These are phyloP conservation scores for Bolboschoenus planiculmis DNA, from an alignment of 176 grass and related monocot species.

Conservation along the genomic window DNA sequence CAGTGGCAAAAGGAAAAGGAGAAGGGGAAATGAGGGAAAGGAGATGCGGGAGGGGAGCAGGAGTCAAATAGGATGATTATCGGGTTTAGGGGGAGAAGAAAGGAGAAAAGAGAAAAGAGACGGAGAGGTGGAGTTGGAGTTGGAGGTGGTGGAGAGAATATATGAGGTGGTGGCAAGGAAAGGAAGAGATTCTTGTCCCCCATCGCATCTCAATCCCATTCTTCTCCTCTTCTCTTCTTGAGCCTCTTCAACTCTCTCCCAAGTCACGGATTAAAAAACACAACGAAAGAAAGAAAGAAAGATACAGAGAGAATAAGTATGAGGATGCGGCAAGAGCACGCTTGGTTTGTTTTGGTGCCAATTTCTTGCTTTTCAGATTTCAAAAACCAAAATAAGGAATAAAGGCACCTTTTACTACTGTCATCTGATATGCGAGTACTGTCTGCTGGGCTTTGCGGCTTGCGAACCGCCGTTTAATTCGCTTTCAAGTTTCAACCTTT, in stretches of 20 bases:
- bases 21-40: too few species aligned
- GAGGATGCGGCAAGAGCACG: slow-evolving; percentile 44
- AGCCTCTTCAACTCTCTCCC: not conserved
- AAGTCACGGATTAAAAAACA: not conserved
- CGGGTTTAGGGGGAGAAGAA: not conserved
- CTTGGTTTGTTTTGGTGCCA: slow-evolving; percentile 5
- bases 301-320: not conserved
- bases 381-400: not conserved
- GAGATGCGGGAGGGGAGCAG: too few species aligned
- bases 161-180: not conserved
- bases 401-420: not conserved
- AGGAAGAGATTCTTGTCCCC: slow-evolving; percentile 20
- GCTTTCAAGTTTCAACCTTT: not conserved
- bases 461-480: not conserved
- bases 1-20: not conserved
- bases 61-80: not conserved
- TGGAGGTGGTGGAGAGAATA: not conserved
- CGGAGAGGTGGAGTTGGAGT: not conserved
- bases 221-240: not conserved
- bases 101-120: slow-evolving; percentile 22
- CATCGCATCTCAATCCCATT: not conserved
- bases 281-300: not conserved
- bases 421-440: too few species aligned
- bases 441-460: not conserved
- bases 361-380: not conserved